Evolutionary conservation across 2,329 filamentous ascomycete genomes (phyloP).

Genomic region (Scytalidium sp.): DNA sequence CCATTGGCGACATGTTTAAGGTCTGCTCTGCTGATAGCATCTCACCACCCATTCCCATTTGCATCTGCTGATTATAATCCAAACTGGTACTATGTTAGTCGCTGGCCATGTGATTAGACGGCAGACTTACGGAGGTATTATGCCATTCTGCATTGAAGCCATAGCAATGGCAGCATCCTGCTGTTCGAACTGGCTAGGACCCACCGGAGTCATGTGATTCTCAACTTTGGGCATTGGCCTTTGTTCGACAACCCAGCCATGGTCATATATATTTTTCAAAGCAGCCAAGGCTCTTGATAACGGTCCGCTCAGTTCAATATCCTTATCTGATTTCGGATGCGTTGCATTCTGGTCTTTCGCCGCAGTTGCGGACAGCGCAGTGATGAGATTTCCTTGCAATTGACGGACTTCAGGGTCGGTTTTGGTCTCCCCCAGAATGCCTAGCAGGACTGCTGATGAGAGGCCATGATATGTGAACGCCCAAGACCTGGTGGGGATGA

Average conservation of each 20-base stretch:
- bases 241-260: constrained; percentile 54
- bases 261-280: constrained; percentile 64
- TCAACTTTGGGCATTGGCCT: constrained; percentile 5
- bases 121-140: constrained; percentile 25
- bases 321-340: constrained; percentile 21
- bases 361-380: constrained; percentile 60
- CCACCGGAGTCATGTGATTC: constrained; percentile 6
- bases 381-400: constrained; percentile 61
- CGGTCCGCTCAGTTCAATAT: constrained; percentile 43
- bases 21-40: constrained; percentile 50
- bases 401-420: constrained; percentile 60
- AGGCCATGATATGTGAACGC: constrained; percentile 67
- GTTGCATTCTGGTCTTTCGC: constrained; percentile 49
- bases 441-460: constrained; percentile 61
- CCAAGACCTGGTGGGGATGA: constrained; percentile 65
- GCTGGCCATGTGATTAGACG: neutral
- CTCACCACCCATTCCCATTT: constrained; percentile 25
- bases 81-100: constrained; percentile 21
- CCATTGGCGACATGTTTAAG: constrained; percentile 63
- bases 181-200: constrained; percentile 34
- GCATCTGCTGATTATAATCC: constrained; percentile 35
- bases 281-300: constrained; percentile 59
- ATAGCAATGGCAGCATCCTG: constrained; percentile 59
- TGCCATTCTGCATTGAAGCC: constrained; percentile 62
- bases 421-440: constrained; percentile 62